These are phyloP conservation scores for Penicillium mononematosum DNA, from an alignment of 495 filamentous ascomycete genomes.

Conservation along the genomic window DNA sequence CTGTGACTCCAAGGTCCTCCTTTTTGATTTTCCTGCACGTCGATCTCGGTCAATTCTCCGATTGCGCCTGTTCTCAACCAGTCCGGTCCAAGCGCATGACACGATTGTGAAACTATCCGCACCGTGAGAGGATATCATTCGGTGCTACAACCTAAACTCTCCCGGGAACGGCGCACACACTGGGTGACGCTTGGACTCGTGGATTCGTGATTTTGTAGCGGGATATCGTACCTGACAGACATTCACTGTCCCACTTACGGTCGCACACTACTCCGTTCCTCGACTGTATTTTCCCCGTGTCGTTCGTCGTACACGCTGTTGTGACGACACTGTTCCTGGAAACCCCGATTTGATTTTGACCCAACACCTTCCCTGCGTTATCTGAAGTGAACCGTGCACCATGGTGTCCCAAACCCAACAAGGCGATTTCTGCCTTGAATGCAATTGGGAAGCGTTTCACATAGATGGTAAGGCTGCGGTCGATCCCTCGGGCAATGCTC, in stretches of 20 bases:
- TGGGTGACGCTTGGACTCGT: slow-evolving; percentile 5
- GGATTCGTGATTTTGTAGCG: slow-evolving; percentile 13
- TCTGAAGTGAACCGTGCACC: slow-evolving; percentile 24
- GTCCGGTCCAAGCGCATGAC: slow-evolving; percentile 16
- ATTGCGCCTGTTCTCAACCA: slow-evolving; percentile 17
- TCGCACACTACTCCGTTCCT: slow-evolving; percentile 16
- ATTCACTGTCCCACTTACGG: slow-evolving; percentile 17
- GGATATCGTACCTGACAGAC: slow-evolving; percentile 17
- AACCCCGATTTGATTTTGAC: not conserved
- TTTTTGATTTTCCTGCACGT: slow-evolving; percentile 18
- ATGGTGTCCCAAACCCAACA: slow-evolving; percentile 39
- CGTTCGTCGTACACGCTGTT: not conserved
- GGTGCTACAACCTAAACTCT: not conserved
- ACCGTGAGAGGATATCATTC: slow-evolving; percentile 5
- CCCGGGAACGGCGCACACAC: not conserved
- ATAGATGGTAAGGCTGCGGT: slow-evolving; percentile 35
- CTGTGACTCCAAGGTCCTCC: slow-evolving; percentile 27
- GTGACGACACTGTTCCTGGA: not conserved
- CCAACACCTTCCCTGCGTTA: not conserved
- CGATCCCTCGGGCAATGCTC: slow-evolving; percentile 19
- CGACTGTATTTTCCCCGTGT: slow-evolving; percentile 3
- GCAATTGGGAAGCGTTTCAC: slow-evolving; percentile 44
- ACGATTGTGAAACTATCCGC: slow-evolving; percentile 19
- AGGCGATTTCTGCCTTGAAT: slow-evolving; percentile 46
- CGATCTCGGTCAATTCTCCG: slow-evolving; percentile 25